phyloP scores from a whole-genome alignment of 805 yeast genomes.

The Lipomyces kockii region DNA sequence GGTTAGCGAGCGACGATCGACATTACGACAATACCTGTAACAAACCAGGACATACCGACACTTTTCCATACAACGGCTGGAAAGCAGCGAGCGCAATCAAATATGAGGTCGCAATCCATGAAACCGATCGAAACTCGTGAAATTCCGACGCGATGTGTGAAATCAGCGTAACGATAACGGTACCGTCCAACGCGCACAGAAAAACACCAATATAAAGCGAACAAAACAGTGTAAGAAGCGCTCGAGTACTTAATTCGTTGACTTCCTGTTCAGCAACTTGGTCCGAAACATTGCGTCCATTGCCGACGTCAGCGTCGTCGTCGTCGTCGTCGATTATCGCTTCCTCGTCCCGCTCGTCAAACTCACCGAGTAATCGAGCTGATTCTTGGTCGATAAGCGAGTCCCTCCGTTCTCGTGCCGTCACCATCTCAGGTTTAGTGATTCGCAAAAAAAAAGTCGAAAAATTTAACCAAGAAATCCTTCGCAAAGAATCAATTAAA shows the following conservation, averaged over 20 bases:
- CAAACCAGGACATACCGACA: slow-evolving; percentile 39
- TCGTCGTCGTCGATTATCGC: slow-evolving; percentile 10
- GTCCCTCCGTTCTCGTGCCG: slow-evolving; percentile 32
- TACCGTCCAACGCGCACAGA: slow-evolving; percentile 56
- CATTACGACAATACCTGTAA: background rate
- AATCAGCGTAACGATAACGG: slow-evolving; percentile 58
- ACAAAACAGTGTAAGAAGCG: slow-evolving; percentile 32
- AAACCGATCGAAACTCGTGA: slow-evolving; percentile 55
- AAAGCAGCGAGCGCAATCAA: slow-evolving; percentile 72
- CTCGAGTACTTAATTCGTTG: slow-evolving; percentile 31
- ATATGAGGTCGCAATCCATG: slow-evolving; percentile 80
- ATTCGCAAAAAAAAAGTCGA: background rate
- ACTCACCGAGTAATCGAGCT: slow-evolving; percentile 59
- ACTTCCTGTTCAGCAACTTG: slow-evolving; percentile 30
- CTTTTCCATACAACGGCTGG: slow-evolving; percentile 75
- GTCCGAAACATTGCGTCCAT: background rate
- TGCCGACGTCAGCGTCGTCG: slow-evolving; percentile 9
- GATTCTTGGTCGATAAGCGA: slow-evolving; percentile 41
- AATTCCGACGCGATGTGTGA: slow-evolving; percentile 63
- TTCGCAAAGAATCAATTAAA: too few species aligned
- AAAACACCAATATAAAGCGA: slow-evolving; percentile 51
- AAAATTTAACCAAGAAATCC: background rate
- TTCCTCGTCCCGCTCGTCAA: slow-evolving; percentile 35
- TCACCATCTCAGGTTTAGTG: slow-evolving; percentile 15
- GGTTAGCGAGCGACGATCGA: too few species aligned